Percentiles rank a stretch among this genome's conserved stretches.
These are phyloP conservation scores for Aristolochia contorta DNA, from an alignment of 164 flowering plant species.

Conservation along the genomic window DNA sequence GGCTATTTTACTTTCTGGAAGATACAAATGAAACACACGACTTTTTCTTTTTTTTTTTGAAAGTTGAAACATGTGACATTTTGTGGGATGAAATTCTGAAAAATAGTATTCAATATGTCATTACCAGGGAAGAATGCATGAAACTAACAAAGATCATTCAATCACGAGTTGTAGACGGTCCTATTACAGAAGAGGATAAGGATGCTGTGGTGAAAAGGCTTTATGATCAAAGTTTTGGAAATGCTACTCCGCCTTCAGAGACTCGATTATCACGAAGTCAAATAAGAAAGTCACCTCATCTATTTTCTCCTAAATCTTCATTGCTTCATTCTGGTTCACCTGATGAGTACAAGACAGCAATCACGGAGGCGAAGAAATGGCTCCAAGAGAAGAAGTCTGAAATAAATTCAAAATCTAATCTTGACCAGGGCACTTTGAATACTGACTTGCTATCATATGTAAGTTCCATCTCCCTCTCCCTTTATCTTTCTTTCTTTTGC, in stretches of 20 bases:
- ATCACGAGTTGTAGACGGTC: slow-evolving; percentile 38
- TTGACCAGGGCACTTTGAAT: slow-evolving; percentile 22
- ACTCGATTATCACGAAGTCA: slow-evolving; percentile 5
- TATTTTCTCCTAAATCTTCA: slow-evolving; percentile 13
- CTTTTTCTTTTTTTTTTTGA: too few species aligned
- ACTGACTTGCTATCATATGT: slow-evolving; percentile 25
- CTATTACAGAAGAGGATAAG: slow-evolving; percentile 14
- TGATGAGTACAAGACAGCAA: slow-evolving; percentile 31
- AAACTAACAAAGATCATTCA: slow-evolving; percentile 32
- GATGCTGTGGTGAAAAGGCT: slow-evolving; percentile 14
- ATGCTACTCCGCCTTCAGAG: slow-evolving; percentile 8
- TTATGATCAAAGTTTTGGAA: slow-evolving; percentile 11
- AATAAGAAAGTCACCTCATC: slow-evolving; percentile 2
- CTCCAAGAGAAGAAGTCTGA: slow-evolving; percentile 51
- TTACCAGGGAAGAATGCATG: slow-evolving; percentile 54
- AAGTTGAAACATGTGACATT: neutral
- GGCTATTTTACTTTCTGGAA: neutral
- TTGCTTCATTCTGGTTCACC: slow-evolving; percentile 11
- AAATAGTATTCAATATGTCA: slow-evolving; percentile 4
- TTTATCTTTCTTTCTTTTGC: too few species aligned
- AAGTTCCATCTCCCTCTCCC: slow-evolving; percentile 14
- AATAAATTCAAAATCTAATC: slow-evolving; percentile 30
- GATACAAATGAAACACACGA: neutral
- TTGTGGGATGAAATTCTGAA: slow-evolving; percentile 2
- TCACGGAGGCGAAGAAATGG: slow-evolving; percentile 74